phyloP scores from a whole-genome alignment of 2,329 filamentous ascomycete genomes.

The Penicillium occitanis region DNA sequence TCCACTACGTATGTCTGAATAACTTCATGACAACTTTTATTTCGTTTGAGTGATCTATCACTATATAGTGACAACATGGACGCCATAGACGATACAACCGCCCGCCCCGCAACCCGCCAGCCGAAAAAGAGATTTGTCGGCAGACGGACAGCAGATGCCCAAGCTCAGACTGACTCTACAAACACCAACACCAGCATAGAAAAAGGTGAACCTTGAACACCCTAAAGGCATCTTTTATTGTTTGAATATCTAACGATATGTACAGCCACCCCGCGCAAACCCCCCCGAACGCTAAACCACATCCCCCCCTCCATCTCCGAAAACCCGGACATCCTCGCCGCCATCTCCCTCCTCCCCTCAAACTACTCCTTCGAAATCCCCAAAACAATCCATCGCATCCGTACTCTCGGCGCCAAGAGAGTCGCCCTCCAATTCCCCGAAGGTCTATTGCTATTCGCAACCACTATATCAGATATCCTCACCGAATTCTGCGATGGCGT shows the following conservation, averaged over 20 bases:
- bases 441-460: conserved; percentile 90
- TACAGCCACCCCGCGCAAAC: conserved; percentile 68
- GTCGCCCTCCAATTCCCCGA: conserved; percentile 98
- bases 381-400: conserved; percentile 95
- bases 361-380: conserved; percentile 99
- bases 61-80: conserved; percentile 15
- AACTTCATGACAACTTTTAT: neutral
- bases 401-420: conserved; percentile 72
- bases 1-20: neutral
- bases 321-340: conserved; percentile 80
- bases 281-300: conserved; percentile 81
- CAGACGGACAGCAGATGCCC: conserved; percentile 64
- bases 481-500: conserved; percentile 89
- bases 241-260: neutral
- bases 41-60: neutral
- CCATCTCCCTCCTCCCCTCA: conserved; percentile 80
- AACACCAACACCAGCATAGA: conserved; percentile 57
- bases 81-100: conserved; percentile 26
- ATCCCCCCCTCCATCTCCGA: conserved; percentile 84
- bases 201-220: conserved; percentile 30
- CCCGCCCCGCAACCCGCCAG: conserved; percentile 53
- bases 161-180: conserved; percentile 57
- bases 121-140: conserved; percentile 94
- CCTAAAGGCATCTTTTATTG: too few species aligned
- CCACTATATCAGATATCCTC: conserved; percentile 94